These are phyloP conservation scores for Cicer cuneatum DNA, from an alignment of 306 rosid species.

Conservation along the genomic window DNA sequence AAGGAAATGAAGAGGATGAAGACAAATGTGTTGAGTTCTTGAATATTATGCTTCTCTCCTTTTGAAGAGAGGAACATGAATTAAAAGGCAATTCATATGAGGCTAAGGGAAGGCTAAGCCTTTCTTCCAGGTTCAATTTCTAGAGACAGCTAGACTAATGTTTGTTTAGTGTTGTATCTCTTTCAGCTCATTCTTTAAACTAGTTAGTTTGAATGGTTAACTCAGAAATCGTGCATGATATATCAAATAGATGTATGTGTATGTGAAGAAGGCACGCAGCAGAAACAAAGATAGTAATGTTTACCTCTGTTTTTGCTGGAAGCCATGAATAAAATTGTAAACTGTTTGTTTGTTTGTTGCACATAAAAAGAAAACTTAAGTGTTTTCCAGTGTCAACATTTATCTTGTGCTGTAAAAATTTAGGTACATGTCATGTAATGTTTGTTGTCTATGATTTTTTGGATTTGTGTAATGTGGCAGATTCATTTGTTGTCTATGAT, in stretches of 20 bases:
- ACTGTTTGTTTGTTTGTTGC: slow-evolving; percentile 42
- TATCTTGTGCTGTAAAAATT: slow-evolving; percentile 1
- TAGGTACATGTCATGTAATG: neutral
- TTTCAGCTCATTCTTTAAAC: slow-evolving; percentile 33
- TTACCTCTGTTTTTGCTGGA: slow-evolving; percentile 42
- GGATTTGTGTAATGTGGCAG: neutral
- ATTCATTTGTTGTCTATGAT: neutral
- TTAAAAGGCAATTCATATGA: slow-evolving; percentile 68
- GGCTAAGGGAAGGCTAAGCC: slow-evolving; percentile 91
- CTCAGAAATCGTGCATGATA: slow-evolving; percentile 6
- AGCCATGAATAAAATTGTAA: slow-evolving; percentile 43
- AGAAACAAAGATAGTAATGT: slow-evolving; percentile 36
- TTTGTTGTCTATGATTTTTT: neutral
- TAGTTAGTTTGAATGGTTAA: slow-evolving; percentile 27
- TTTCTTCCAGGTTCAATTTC: slow-evolving; percentile 70
- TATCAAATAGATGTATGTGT: slow-evolving; percentile 12
- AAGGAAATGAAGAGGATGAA: slow-evolving; percentile 52
- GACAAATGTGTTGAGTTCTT: slow-evolving; percentile 12
- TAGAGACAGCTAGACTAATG: neutral
- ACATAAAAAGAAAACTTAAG: neutral
- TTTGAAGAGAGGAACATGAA: slow-evolving; percentile 49
- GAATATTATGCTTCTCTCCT: slow-evolving; percentile 43
- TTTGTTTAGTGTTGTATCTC: slow-evolving; percentile 35
- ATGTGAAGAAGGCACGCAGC: slow-evolving; percentile 35
- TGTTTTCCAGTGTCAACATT: neutral